Conservation (phyloP, 2,329 filamentous ascomycete genomes). For the Calonectria fujianensis region DNA sequence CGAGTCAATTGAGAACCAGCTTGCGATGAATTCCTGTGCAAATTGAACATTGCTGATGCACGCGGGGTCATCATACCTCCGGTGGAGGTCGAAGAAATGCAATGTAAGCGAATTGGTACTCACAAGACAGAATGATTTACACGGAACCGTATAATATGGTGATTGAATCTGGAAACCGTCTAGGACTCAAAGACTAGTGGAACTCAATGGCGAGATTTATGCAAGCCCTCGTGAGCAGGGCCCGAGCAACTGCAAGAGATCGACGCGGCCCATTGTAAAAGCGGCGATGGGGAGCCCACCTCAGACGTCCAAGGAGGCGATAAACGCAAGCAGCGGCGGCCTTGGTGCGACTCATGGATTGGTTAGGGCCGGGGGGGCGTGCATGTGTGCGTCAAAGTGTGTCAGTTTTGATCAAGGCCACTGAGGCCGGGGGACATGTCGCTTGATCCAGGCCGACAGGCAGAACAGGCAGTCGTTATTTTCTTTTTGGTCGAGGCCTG, state of each 20-base stretch:
- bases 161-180: slow-evolving; percentile 18
- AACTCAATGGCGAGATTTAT: slow-evolving; percentile 28
- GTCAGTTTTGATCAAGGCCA: slow-evolving; percentile 18
- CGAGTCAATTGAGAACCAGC: background rate
- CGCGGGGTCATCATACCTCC: background rate
- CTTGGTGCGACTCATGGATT: slow-evolving; percentile 39
- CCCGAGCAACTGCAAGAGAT: background rate
- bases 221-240: slow-evolving; percentile 29
- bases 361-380: slow-evolving; percentile 27
- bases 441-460: slow-evolving; percentile 1
- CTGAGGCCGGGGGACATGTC: slow-evolving; percentile 12
- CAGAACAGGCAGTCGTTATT: slow-evolving; percentile 18
- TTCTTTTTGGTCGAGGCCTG: slow-evolving; percentile 1
- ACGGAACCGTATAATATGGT: background rate
- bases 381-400: slow-evolving; percentile 24
- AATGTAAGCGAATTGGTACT: background rate
- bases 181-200: slow-evolving; percentile 19
- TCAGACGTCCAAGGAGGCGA: slow-evolving; percentile 27
- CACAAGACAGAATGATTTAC: too few relatives aligned
- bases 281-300: slow-evolving; percentile 25
- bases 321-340: slow-evolving; percentile 34
- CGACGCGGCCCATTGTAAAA: slow-evolving; percentile 28
- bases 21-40: slow-evolving; percentile 23
- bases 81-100: background rate
- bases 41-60: slow-evolving; percentile 14